These are phyloP conservation scores for Lactifluus hygrophoroides DNA, from an alignment of 768 basidiomycete genomes.

Conservation along the genomic window DNA sequence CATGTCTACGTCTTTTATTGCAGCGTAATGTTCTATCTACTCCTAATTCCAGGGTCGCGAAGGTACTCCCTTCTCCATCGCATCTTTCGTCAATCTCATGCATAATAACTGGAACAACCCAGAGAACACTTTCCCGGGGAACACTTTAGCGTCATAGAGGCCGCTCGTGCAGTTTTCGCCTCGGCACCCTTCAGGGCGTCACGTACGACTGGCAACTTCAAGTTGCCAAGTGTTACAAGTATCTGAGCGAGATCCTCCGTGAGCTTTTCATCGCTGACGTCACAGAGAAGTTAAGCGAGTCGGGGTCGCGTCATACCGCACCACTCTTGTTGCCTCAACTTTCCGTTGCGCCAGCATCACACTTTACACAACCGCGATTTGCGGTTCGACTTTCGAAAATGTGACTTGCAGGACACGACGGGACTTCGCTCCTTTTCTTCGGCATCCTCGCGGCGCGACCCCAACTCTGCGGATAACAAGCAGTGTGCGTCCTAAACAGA, in stretches of 20 bases:
- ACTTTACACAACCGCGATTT: slow-evolving; percentile 41
- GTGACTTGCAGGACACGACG: slow-evolving; percentile 78
- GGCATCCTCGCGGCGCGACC: slow-evolving; percentile 35
- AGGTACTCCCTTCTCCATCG: slow-evolving; percentile 75
- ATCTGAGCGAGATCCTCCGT: slow-evolving; percentile 58
- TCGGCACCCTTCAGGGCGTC: slow-evolving; percentile 75
- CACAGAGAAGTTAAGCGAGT: slow-evolving; percentile 40
- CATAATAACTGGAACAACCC: slow-evolving; percentile 65
- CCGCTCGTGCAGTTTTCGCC: slow-evolving; percentile 62
- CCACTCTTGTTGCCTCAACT: slow-evolving; percentile 19
- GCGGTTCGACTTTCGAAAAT: slow-evolving; percentile 71
- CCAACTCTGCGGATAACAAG: slow-evolving; percentile 17
- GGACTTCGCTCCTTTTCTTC: slow-evolving; percentile 73
- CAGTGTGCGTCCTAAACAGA: slow-evolving; percentile 44
- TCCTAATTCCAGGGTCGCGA: slow-evolving; percentile 66
- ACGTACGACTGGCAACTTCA: slow-evolving; percentile 80
- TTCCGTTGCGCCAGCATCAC: neutral
- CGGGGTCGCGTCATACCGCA: slow-evolving; percentile 27
- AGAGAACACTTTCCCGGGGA: slow-evolving; percentile 48
- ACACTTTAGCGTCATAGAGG: slow-evolving; percentile 54
- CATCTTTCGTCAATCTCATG: slow-evolving; percentile 73
- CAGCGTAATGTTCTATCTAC: slow-evolving; percentile 69
- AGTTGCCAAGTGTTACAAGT: slow-evolving; percentile 59
- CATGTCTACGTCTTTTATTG: slow-evolving; percentile 67
- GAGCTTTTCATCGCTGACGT: slow-evolving; percentile 73